phyloP scores from a whole-genome alignment of 495 filamentous ascomycete genomes.

The Venustampulla echinocandica region DNA sequence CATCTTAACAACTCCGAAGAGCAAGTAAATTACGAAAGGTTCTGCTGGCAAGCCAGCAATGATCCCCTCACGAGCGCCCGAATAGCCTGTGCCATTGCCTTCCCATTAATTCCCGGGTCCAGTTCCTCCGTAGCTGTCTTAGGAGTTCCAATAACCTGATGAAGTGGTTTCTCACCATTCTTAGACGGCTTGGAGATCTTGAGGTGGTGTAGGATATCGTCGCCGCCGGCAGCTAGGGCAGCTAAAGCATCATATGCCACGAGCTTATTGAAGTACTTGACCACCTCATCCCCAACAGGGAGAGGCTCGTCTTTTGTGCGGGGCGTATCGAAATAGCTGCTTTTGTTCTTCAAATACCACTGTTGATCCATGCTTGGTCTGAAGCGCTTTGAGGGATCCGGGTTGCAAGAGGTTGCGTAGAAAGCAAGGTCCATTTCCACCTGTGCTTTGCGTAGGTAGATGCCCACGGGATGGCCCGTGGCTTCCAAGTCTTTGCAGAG shows the following conservation, averaged over 20 bases:
- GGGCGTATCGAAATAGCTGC: slow-evolving; percentile 8
- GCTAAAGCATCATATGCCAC: slow-evolving; percentile 21
- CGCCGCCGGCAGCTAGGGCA: slow-evolving; percentile 15
- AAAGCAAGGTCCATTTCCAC: slow-evolving; percentile 18
- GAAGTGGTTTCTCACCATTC: slow-evolving; percentile 6
- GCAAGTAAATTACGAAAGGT: too few relatives aligned
- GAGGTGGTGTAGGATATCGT: slow-evolving; percentile 15
- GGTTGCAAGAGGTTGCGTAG: slow-evolving; percentile 7
- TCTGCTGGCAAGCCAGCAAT: too few relatives aligned
- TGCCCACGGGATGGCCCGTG: slow-evolving; percentile 12
- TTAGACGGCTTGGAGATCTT: slow-evolving; percentile 6
- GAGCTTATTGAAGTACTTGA: slow-evolving; percentile 13
- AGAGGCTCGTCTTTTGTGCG: slow-evolving; percentile 10
- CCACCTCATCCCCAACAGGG: slow-evolving; percentile 12
- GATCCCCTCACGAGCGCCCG: background rate
- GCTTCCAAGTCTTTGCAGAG: slow-evolving; percentile 12
- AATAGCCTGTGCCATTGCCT: background rate
- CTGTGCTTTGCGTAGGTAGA: slow-evolving; percentile 14
- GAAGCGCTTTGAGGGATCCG: slow-evolving; percentile 4
- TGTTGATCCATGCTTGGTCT: slow-evolving; percentile 13
- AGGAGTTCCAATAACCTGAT: slow-evolving; percentile 7
- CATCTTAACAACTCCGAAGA: too few relatives aligned
- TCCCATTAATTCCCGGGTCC: background rate
- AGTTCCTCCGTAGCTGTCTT: background rate
- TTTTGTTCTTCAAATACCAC: slow-evolving; percentile 17